Evolutionary conservation across 2,329 filamentous ascomycete species (phyloP), one percentile per base, ranked within the genome.

Genomic region (Colletotrichum shisoi): DNA sequence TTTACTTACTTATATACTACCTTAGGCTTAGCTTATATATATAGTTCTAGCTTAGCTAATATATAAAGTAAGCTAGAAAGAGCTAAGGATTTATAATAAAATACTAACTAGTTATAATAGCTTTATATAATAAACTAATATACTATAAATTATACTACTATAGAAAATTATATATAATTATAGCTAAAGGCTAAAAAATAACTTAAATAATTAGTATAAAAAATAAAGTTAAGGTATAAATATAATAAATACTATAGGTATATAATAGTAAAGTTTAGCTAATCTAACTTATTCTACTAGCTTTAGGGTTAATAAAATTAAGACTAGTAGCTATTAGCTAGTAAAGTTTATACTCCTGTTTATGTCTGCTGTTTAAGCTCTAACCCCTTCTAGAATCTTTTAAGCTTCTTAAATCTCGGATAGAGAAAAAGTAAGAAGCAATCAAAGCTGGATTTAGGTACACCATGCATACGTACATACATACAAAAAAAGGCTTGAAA

Each of bases 241-340:
- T n/a, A n/a, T n/a, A n/a, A n/a, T n/a, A n/a, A n/a, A n/a, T n/a
- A n/a, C n/a, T n/a, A n/a, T n/a, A n/a, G n/a, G n/a, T n/a, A 13
- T 3, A 15, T 5, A 7, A 15, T 3, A 27, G 34, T 31, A 52
- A 51, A 66, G 49, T 56, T 57, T 56, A 44, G 51, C 62, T 57
- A 9, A 17, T 12, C 12, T 4, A 27, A 40, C 4, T 8, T 15
- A 7, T 40, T 49, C 5, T 21, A 4, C 44, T 34, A 19, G 13
- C 34, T 13, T 12, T 3, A 40, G 19, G 7, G 19, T 17, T 4
- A 5, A 27, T 27, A 2, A 19, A 39, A n/a, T 4, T 6, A 11
- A 24, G 7, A 57, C 42, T 7, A 49, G 45, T 51, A 27, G 34
- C 12, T 3, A 8, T 2, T 54, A 5, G n/a, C 52, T 9, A 19